Evolutionary conservation across 768 basidiomycete species (phyloP).

Genomic region (Leucocoprinus leucothites): DNA sequence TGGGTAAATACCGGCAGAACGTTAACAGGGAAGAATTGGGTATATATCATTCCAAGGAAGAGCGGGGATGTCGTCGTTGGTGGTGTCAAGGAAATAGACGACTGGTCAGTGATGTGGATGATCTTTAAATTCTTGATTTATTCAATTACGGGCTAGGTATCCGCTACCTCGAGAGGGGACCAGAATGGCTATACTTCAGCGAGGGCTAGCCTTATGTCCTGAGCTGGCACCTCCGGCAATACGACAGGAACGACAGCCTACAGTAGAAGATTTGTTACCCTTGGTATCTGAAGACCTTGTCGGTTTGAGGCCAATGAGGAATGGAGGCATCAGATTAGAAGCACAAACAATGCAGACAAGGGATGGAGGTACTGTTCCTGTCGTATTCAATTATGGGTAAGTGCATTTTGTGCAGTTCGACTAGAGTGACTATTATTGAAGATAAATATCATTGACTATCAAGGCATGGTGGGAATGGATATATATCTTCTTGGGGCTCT

Average conservation of each 20-base stretch:
- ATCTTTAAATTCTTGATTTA: background rate
- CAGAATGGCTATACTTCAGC: constrained; percentile 56
- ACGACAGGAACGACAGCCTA: constrained; percentile 40
- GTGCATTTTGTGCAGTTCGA: constrained; percentile 14
- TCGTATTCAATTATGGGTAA: constrained; percentile 67
- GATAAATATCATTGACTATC: background rate
- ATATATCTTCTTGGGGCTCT: no score
- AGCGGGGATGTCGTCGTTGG: constrained; percentile 65
- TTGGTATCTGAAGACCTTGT: constrained; percentile 46
- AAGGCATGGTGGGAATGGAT: constrained; percentile 7
- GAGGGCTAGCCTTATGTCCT: constrained; percentile 48
- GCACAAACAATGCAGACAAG: constrained; percentile 31
- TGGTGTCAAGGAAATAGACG: constrained; percentile 53
- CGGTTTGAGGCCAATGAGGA: constrained; percentile 53
- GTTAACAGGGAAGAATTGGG: constrained; percentile 37
- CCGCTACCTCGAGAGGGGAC: constrained; percentile 62
- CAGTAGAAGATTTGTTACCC: constrained; percentile 42
- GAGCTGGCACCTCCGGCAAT: constrained; percentile 56
- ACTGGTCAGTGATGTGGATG: constrained; percentile 44
- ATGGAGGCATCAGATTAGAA: constrained; percentile 56
- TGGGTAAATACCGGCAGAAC: constrained; percentile 58
- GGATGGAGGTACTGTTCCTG: constrained; percentile 33
- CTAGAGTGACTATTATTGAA: background rate
- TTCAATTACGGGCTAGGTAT: constrained; percentile 38
- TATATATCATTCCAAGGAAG: constrained; percentile 64